Conservation (phyloP, 805 yeast genomes). For the Sugiyamaella chiloensis region DNA sequence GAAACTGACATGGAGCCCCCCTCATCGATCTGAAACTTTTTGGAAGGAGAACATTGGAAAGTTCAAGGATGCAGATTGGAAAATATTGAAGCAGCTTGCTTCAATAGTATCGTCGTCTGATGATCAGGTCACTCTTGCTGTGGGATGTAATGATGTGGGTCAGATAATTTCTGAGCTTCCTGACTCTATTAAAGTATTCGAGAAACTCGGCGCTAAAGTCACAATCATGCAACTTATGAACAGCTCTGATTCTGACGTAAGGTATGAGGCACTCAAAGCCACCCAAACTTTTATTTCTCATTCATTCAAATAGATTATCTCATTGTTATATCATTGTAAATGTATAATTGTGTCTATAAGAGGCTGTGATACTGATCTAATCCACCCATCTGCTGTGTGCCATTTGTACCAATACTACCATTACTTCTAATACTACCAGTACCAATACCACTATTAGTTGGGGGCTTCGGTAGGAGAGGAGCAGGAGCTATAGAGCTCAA, state of each 20-base stretch:
- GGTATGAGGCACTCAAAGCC: conserved; percentile 91
- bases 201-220: conserved; percentile 61
- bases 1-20: conserved; percentile 82
- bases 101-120: conserved; percentile 29
- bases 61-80: conserved; percentile 78
- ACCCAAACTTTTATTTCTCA: conserved; percentile 92
- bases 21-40: conserved; percentile 82
- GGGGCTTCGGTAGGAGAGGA: conserved; percentile 13
- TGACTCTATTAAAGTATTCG: conserved; percentile 54
- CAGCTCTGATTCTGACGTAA: conserved; percentile 77
- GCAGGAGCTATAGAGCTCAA: no score
- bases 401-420: conserved; percentile 10
- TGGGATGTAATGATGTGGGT: conserved; percentile 65
- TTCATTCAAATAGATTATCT: conserved; percentile 44
- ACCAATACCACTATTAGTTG: no score
- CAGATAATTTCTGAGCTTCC: conserved; percentile 60
- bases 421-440: conserved; percentile 2
- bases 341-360: conserved; percentile 10
- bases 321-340: background rate
- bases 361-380: conserved; percentile 25
- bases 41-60: conserved; percentile 79
- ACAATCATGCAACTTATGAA: conserved; percentile 82
- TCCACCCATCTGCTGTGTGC: conserved; percentile 6
- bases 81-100: conserved; percentile 60
- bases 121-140: conserved; percentile 45